Base-by-base conservation (phyloP, 2,329 filamentous ascomycete genomes). In the Calonectria ilicicola region DNA sequence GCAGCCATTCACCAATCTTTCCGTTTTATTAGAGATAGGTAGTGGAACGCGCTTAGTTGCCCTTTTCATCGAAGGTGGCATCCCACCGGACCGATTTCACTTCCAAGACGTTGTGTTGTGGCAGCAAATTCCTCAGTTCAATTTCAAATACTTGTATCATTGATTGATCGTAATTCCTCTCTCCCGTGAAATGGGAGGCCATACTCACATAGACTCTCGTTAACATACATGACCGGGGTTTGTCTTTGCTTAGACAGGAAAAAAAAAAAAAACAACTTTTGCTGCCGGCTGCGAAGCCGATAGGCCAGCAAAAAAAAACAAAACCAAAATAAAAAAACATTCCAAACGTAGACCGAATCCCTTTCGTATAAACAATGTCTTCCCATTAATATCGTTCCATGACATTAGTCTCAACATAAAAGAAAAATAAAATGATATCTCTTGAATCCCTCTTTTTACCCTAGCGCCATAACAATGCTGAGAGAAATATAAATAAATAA, bases 391-490 rank as follows among this genome's bases (percentile, higher is more conserved):
- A 29, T 53, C 26, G 23, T 49, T n/a, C 23, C 46, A 38, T 69
- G n/a, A 42, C 51, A 53, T 65, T 49, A 67, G 64, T 47, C 62
- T 63, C 63, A 60, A 58, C 32, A 32, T 23, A 35, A 35, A 35
- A 35, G 10, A 14, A 35, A 35, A 35, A 35, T 42, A 19, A 27
- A n/a, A 35, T 64, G 29, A 65, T 64, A 60, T 44, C 32, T 40
- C 58, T 49, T 49, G 9, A 29, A 60, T 19, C 23, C 21, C 23
- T 27, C 35, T 29, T 21, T 49, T 65, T 62, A 23, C 65, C 65
- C 32, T 53, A 69, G 65, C 70, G 62, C 70, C 70, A 32, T 62
- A 65, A 65, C 66, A 65, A 72, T 64, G 69, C 58, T 60, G 51
- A n/a, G n/a, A n/a, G n/a, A n/a, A n/a, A n/a, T n/a, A 21, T 63